Conservation (phyloP, 2,329 filamentous ascomycete species). For the Fusarium goolgardi region DNA sequence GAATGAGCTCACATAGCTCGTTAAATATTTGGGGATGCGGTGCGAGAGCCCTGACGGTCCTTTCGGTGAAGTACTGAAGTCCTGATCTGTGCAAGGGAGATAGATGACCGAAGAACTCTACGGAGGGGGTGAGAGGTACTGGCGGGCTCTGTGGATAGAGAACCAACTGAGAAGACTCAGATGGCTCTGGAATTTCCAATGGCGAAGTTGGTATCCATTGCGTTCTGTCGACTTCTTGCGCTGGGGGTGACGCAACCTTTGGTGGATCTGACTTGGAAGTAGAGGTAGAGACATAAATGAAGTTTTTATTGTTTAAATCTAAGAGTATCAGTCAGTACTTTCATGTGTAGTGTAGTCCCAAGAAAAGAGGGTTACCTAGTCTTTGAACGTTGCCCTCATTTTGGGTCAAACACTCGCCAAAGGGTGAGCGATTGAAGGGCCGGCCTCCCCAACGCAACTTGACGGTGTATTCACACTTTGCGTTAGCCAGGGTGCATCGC, state of each 20-base stretch:
- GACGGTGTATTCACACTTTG: slow-evolving; percentile 37
- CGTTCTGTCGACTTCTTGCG: neutral
- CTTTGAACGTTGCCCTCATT: slow-evolving; percentile 35
- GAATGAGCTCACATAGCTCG: slow-evolving; percentile 33
- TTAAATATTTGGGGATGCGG: slow-evolving; percentile 34
- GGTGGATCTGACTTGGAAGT: slow-evolving; percentile 6
- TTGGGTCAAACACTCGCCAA: slow-evolving; percentile 30
- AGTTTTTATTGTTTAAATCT: slow-evolving; percentile 38
- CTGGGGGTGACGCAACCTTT: neutral
- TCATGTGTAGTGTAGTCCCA: too few relatives aligned
- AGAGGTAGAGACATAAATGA: slow-evolving; percentile 35
- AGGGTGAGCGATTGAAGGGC: slow-evolving; percentile 32
- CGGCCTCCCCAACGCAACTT: slow-evolving; percentile 36
- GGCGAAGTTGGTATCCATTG: slow-evolving; percentile 7
- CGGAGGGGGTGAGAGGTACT: slow-evolving; percentile 5
- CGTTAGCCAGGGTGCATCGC: slow-evolving; percentile 29
- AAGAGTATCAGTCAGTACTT: neutral
- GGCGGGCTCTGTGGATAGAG: neutral
- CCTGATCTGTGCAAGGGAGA: slow-evolving; percentile 36
- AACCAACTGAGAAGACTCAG: slow-evolving; percentile 7
- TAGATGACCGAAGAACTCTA: slow-evolving; percentile 32
- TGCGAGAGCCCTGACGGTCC: slow-evolving; percentile 31
- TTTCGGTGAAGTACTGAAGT: slow-evolving; percentile 37
- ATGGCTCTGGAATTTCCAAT: neutral
- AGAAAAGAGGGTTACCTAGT: neutral